Evolutionary conservation across 345 rosid species (phyloP).

Genomic region (Euphorbia peplus): DNA sequence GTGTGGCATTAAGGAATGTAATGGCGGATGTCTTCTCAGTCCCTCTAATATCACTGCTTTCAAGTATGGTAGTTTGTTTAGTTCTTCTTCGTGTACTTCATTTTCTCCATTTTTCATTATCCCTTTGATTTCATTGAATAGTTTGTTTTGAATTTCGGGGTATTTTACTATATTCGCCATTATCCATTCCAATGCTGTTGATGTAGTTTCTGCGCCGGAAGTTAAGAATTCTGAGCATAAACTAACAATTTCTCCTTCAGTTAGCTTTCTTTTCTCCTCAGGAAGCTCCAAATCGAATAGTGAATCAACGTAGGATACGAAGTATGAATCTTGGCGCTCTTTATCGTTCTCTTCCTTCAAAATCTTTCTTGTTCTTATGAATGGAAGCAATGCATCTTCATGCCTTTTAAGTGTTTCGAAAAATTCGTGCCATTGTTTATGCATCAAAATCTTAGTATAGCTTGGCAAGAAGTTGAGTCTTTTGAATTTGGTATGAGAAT

Average conservation of each 20-base stretch:
- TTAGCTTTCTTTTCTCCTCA: constrained; percentile 17
- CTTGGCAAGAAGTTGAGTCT: constrained; percentile 12
- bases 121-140: constrained; percentile 14
- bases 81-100: constrained; percentile 7
- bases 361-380: constrained; percentile 15
- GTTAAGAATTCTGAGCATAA: constrained; percentile 11
- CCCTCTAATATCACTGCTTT: constrained; percentile 20
- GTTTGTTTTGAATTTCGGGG: constrained; percentile 17
- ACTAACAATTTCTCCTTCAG: constrained; percentile 9
- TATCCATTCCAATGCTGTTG: constrained; percentile 12
- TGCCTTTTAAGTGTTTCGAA: neutral
- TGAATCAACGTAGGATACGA: constrained; percentile 10
- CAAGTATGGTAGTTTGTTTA: constrained; percentile 16
- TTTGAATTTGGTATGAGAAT: neutral
- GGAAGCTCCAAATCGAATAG: constrained; percentile 15
- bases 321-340: neutral
- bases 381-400: constrained; percentile 13
- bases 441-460: constrained; percentile 10
- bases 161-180: constrained; percentile 19
- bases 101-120: constrained; percentile 12
- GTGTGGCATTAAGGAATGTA: constrained; percentile 14
- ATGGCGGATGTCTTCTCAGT: constrained; percentile 23
- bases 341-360: constrained; percentile 4
- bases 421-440: constrained; percentile 15
- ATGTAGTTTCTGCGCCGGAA: constrained; percentile 11